Conservation (phyloP, 352 stramenopile species). For the Albugo candida region DNA sequence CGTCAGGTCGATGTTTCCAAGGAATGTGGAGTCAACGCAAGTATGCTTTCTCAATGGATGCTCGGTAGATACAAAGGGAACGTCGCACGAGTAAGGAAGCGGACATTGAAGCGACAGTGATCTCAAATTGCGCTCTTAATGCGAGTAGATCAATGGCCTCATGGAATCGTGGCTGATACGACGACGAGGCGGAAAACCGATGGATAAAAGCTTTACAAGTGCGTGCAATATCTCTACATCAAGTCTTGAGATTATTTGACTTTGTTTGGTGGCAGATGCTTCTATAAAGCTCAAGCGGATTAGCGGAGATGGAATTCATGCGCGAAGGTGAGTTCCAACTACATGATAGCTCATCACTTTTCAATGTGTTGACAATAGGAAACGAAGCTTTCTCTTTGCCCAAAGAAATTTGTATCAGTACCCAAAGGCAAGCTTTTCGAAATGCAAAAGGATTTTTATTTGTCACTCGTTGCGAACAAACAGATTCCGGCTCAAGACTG, state of each 20-base stretch:
- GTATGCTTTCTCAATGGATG: conserved; percentile 78
- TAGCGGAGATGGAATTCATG: conserved; percentile 33
- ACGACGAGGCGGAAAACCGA: conserved; percentile 53
- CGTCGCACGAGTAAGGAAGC: conserved; percentile 31
- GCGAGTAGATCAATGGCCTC: conserved; percentile 48
- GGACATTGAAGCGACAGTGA: not conserved
- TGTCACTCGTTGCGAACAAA: not conserved
- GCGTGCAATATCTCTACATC: conserved; percentile 2
- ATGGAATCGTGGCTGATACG: conserved; percentile 75
- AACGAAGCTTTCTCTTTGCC: conserved; percentile 2
- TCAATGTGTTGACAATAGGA: conserved; percentile 1
- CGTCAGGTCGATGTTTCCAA: conserved; percentile 71
- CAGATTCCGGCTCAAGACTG: conserved; percentile 29
- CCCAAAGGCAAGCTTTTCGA: conserved; percentile 24
- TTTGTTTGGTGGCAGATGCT: conserved; percentile 13
- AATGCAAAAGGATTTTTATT: not conserved
- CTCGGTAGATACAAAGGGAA: conserved; percentile 72
- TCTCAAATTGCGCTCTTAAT: not conserved
- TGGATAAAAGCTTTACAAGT: conserved; percentile 54
- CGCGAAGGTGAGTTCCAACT: conserved; percentile 9
- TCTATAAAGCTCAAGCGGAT: conserved; percentile 54
- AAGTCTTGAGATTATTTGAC: not conserved
- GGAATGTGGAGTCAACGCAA: conserved; percentile 68
- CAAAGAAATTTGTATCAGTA: conserved; percentile 54
- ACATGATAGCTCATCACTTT: conserved; percentile 14